phyloP scores from a whole-genome alignment of 2,329 filamentous ascomycete species.

The Botrytis hyacinthi region DNA sequence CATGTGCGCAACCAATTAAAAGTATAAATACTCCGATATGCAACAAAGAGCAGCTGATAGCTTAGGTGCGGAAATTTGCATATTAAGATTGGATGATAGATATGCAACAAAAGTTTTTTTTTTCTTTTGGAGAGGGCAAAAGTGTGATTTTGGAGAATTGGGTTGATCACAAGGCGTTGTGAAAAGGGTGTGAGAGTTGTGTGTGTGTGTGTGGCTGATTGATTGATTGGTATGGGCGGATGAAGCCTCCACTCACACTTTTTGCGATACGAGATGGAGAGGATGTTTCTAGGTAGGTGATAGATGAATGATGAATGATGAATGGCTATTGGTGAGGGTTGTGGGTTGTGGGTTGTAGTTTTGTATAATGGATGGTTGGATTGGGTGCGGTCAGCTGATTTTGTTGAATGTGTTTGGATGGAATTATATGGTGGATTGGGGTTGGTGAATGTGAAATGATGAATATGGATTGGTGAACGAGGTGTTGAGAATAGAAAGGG shows the following conservation, averaged over 20 bases:
- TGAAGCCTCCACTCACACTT: neutral
- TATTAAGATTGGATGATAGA: neutral
- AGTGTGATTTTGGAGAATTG: too few relatives aligned
- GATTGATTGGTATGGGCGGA: neutral
- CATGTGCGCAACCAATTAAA: neutral
- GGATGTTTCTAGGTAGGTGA: neutral
- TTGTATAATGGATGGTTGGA: neutral
- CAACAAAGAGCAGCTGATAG: neutral
- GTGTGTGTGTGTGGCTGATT: neutral
- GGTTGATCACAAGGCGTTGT: neutral
- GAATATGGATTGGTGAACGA: too few relatives aligned
- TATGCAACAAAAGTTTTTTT: neutral
- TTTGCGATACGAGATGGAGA: neutral
- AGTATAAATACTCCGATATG: neutral
- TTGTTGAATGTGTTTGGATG: neutral
- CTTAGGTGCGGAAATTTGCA: neutral
- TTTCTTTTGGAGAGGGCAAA: accelerated
- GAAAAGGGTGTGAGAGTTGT: neutral
- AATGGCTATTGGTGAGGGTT: neutral
- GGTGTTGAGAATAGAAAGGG: too few relatives aligned
- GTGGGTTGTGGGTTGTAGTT: neutral
- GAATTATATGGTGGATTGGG: neutral
- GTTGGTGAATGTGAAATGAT: neutral
- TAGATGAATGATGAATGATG: neutral
- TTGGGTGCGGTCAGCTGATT: neutral